Evolutionary conservation across 2,329 filamentous ascomycete species (phyloP), one percentile per base, ranked within the genome.

Genomic region (Nothophoma quercina): DNA sequence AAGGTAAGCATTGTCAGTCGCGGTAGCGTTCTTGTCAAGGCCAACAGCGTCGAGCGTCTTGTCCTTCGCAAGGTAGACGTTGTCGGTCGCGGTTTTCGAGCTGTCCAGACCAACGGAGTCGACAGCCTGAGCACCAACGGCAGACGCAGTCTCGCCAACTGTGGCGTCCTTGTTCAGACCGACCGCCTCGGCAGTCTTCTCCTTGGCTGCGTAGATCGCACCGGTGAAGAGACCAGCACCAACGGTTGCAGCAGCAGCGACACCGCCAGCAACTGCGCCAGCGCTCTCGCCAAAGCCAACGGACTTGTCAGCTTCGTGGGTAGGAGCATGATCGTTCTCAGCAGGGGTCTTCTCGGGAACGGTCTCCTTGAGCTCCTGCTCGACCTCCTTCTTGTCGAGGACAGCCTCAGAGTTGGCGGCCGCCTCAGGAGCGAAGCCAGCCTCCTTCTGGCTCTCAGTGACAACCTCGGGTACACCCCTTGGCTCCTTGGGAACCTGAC

Each of bases 361-460:
- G 75, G 87, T 88, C 9, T 81, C 78, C 72, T 88, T 83, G 45
- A 91, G 81, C 76, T 91, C 88, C 32, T 85, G 78, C 77, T 92
- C 89, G 4, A 91, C 81, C 51, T 82, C 79, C 51, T 83, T 84
- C 83, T 92, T 92, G 64, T 90, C 88, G 61, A 81, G 73, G 7
- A 92, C 87, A 65, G 88, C 88, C 33, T 83, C 79, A 23, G 84
- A 76, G 51, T 85, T 79, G 29, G 82, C 87, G 61, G 86, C 87
- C 9, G 89, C 88, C 70, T 91, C 89, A n/a, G 88, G 84, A 6
- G 80, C 77, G 34, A 81, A 78, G 45, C 83, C 75, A 16, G 88
- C 88, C 69, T 86, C 83, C 61, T 86, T 79, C 68, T 92, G 88
- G 76, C 87, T 90, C 66, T 91, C 84, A 68, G 84, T 87, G 44